Base-by-base conservation (phyloP, 2,329 filamentous ascomycete species). In the Aspergillus persii region DNA sequence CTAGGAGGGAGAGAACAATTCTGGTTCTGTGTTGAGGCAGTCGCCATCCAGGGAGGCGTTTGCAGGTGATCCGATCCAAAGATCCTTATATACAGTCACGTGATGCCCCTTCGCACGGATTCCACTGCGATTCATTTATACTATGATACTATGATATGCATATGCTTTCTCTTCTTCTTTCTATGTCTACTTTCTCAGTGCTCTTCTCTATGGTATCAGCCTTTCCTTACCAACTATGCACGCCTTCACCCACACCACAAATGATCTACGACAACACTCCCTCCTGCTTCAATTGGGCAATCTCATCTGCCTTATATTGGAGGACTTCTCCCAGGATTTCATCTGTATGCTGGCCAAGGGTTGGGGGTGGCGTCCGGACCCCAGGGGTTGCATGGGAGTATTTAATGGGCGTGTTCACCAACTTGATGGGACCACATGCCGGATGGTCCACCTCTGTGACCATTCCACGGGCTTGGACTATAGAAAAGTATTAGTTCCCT, bases 401-500 rank as follows among this genome's bases (percentile, higher is more conserved):
- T 74, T 99, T 99, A 60, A 99, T 88, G 0, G 95, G 95, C 0
- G 92, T 96, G 70, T 96, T 97, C 56, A 99, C 89, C 71, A 99
- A 80, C 76, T 92, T 93, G 63, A 99, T 89, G 0, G 88, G 84
- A 0, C 95, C 95, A 73, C 94, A 98, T 7, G 83, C 81, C 4
- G 85, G 85, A 71, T 99, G 95, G 0, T 96, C 85, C 49, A 97
- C 81, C 71, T 96, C 89, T 12, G 91, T 86, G 1, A 99, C 89
- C 95, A 99, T 99, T 60, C 88, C 84, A 59, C 95, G 85, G 26
- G 93, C 93, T 56, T 80, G 77, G 0, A 86, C 85, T 87, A 61
- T 62, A 41, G 26, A 7, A 2, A 7, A 2, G 30, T n/a, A 15
- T 41, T 9, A 2, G 30, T 2, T 27, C 41, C 33, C 46, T 31